phyloP scores from a whole-genome alignment of 805 yeast species.

The Clavispora vitiphila region DNA sequence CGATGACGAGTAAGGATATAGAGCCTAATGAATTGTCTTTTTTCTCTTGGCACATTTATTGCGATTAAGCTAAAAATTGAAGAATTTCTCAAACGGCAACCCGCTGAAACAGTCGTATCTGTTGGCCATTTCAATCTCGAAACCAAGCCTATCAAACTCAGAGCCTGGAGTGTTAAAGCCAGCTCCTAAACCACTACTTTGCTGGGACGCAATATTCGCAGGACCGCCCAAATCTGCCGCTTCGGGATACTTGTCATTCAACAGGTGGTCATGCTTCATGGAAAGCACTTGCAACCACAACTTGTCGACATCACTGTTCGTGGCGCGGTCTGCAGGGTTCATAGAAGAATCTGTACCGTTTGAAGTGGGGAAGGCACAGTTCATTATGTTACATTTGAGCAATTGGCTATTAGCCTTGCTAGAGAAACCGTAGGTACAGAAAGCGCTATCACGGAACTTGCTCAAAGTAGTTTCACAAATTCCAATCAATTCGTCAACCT shows the following conservation, averaged over 20 bases:
- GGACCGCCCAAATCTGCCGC: neutral
- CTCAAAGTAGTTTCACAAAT: conserved; percentile 11
- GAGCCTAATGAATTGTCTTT: too few species aligned
- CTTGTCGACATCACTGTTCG: conserved; percentile 28
- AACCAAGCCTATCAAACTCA: conserved; percentile 5
- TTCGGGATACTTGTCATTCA: neutral
- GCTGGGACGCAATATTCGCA: neutral
- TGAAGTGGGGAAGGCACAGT: neutral
- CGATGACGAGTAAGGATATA: conserved; percentile 5
- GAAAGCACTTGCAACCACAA: conserved; percentile 33
- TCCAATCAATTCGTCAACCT: conserved; percentile 17
- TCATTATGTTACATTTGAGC: neutral
- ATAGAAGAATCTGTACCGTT: neutral
- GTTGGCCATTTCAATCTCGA: conserved; percentile 12
- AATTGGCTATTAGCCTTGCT: conserved; percentile 6
- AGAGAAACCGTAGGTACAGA: conserved; percentile 9
- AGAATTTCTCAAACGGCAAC: conserved; percentile 21
- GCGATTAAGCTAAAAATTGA: conserved; percentile 3
- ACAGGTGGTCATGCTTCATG: conserved; percentile 19
- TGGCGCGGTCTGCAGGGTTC: conserved; percentile 9
- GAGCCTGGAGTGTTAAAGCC: neutral
- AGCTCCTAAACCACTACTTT: neutral
- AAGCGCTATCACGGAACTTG: conserved; percentile 9
- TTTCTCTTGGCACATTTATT: too few species aligned
- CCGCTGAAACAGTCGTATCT: conserved; percentile 25